Conservation (phyloP, 2,329 filamentous ascomycete genomes). For the Aspergillus sp. region DNA sequence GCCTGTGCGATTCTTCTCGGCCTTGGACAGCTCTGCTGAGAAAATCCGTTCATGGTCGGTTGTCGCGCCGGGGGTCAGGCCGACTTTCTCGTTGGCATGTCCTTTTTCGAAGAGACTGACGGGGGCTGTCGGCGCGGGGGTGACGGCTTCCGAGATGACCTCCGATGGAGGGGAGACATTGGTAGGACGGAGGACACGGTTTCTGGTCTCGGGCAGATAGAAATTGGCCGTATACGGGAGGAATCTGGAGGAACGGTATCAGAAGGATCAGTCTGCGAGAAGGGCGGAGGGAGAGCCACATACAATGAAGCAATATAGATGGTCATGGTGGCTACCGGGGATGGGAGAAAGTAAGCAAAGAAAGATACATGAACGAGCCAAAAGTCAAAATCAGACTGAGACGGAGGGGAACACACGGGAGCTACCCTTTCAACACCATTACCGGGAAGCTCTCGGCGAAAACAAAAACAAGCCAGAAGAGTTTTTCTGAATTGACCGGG, state of each 20-base stretch:
- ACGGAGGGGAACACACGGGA: conserved; percentile 4
- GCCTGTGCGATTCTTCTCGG: conserved; percentile 23
- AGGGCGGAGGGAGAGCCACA: conserved; percentile 13
- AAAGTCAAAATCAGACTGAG: conserved; percentile 5
- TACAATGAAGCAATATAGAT: conserved; percentile 62
- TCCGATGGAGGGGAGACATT: conserved; percentile 24
- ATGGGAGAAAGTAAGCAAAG: conserved; percentile 7
- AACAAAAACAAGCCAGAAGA: neutral
- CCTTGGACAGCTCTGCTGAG: conserved; percentile 21
- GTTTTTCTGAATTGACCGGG: too few relatives aligned
- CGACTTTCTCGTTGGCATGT: conserved; percentile 19
- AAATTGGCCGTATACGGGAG: conserved; percentile 92
- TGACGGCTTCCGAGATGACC: conserved; percentile 26
- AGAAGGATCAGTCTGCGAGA: neutral
- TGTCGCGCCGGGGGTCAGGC: conserved; percentile 41
- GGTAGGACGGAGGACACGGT: conserved; percentile 44
- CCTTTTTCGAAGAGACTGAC: conserved; percentile 36
- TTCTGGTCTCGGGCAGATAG: conserved; percentile 52
- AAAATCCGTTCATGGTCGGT: conserved; percentile 45
- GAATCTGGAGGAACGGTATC: conserved; percentile 57
- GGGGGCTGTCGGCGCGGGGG: conserved; percentile 20
- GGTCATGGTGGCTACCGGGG: conserved; percentile 48
- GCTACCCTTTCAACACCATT: too few relatives aligned
- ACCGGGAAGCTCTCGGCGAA: too few relatives aligned
- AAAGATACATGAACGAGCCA: conserved; percentile 1